Conservation (phyloP, 1,284 basidiomycete genomes). For the Ganoderma lingzhi region DNA sequence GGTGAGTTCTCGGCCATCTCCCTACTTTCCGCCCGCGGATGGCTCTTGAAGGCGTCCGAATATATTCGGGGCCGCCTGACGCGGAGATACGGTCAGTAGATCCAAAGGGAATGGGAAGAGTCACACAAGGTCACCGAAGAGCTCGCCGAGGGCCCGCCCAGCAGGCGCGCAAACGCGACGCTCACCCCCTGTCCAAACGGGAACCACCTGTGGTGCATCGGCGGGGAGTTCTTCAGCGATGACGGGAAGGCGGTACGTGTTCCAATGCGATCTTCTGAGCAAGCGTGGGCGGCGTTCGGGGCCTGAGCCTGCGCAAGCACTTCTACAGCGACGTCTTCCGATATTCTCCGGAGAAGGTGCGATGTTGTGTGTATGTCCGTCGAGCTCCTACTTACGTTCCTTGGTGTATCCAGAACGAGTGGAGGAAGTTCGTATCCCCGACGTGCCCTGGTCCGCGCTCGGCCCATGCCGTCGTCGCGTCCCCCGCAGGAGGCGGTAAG, state of each 20-base stretch:
- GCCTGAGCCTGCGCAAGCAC: constrained; percentile 55
- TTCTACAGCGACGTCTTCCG: constrained; percentile 86
- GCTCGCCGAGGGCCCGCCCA: constrained; percentile 80
- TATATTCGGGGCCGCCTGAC: background rate
- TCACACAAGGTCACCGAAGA: constrained; percentile 82
- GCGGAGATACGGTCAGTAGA: constrained; percentile 54
- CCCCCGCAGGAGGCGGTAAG: constrained; percentile 81
- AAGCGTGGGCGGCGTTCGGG: background rate
- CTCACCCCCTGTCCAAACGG: constrained; percentile 81
- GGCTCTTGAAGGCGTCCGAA: background rate
- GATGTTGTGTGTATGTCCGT: constrained; percentile 2
- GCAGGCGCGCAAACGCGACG: constrained; percentile 82
- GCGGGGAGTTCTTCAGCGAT: constrained; percentile 86
- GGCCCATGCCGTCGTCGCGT: constrained; percentile 82
- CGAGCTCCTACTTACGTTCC: background rate
- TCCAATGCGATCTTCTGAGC: background rate
- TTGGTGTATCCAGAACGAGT: constrained; percentile 68
- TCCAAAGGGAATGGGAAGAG: constrained; percentile 77
- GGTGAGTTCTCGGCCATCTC: constrained; percentile 47
- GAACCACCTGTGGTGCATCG: constrained; percentile 83
- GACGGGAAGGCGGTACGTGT: constrained; percentile 79
- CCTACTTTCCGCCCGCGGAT: constrained; percentile 14
- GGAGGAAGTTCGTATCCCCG: constrained; percentile 84
- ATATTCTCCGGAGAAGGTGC: constrained; percentile 81
- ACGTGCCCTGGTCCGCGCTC: constrained; percentile 87